Evolutionary conservation across 2,329 filamentous ascomycete species (phyloP), one percentile per base, ranked within the genome.

Genomic region (Aspergillus tubingensis): DNA sequence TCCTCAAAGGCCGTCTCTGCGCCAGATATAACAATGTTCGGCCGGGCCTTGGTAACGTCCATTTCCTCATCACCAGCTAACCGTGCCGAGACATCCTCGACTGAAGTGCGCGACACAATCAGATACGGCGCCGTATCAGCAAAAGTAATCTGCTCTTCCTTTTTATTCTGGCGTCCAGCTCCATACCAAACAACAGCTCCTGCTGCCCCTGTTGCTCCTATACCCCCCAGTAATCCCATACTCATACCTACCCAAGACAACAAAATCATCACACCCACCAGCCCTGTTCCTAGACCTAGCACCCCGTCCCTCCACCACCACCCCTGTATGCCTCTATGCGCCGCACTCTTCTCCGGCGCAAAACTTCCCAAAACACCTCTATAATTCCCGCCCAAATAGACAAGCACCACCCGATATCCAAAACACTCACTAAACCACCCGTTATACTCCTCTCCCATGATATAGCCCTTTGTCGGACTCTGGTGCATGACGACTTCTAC

Each of bases 11-110:
- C 74, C 23, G 65, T 76, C 8, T 75, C 73, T 4, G 84, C 81
- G 2, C 86, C 87, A 39, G 84, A 83, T 1, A 92, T 76, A 1
- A 92, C 86, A 50, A 92, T 84, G 71, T 91, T 92, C 0, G 89
- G 88, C 38, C 90, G 85, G 73, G 92, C 90, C 67, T 89, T 89
- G 41, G 82, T 83, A 71, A 90, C 85, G 56, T 88, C 86, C 77
- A 90, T 82, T 19, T 77, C 69, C 30, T 81, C 74, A 11, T 76
- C 79, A 0, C 72, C 72, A 0, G 81, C 76, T 5, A 91, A 74
- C 3, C 87, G 82, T 5, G 72, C 72, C 36, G 84, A 86, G 50
- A 96, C 84, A 66, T 91, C 82, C 19, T 81, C 76, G n/a, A 93
- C 82, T 1, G 90, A 95, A 2, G 86, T 83, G 62, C 87, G 82